Evolutionary conservation across 2,329 filamentous ascomycete species (phyloP), one percentile per base, ranked within the genome.

Genomic region (Colletotrichum sansevieriae): DNA sequence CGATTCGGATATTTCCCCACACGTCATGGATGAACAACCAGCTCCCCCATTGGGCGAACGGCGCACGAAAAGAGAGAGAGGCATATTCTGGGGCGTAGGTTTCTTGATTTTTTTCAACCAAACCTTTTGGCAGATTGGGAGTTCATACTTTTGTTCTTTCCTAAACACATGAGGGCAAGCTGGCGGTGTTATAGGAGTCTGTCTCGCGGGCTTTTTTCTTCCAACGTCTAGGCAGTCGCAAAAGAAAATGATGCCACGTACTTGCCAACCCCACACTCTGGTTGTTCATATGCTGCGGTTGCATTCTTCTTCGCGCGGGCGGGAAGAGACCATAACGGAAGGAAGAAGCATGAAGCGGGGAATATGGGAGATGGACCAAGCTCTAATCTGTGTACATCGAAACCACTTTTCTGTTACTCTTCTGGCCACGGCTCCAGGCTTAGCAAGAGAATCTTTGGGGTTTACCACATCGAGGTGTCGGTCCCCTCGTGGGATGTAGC

Each of bases 1-100:
- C 66, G 57, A 47, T 70, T 61, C 66, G 56, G 66, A 67, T n/a
- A 67, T 63, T 70, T 54, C 63, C 63, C 56, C 66, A 58, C 63
- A 67, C 57, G 55, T 67, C 56, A 70, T 56, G 63, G 57, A 65
- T 57, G 63, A 67, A 70, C 51, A 70, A 63, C 66, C 63, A 70
- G 63, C 55, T 70, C 43, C 56, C 7, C 57, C 39, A 46, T 52
- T 67, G 63, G 70, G 70, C 68, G 70, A 71, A 71, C 62, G 70
- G 70, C 70, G 70, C 64, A 71, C 68, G 65, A 71, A 70, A 71
- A 70, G 65, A 70, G 63, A 69, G 63, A 69, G 63, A 70, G 66
- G 66, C 66, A 70, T 70, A 70, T 66, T 52, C 66, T 59, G 66
- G 63, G 66, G 66, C 63, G 66, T 57, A 63, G 66, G 66, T 70